Percentiles rank a stretch among this genome's conserved stretches.
These are phyloP conservation scores for Dryas octopetala DNA, from an alignment of 306 rosid species.

Conservation along the genomic window DNA sequence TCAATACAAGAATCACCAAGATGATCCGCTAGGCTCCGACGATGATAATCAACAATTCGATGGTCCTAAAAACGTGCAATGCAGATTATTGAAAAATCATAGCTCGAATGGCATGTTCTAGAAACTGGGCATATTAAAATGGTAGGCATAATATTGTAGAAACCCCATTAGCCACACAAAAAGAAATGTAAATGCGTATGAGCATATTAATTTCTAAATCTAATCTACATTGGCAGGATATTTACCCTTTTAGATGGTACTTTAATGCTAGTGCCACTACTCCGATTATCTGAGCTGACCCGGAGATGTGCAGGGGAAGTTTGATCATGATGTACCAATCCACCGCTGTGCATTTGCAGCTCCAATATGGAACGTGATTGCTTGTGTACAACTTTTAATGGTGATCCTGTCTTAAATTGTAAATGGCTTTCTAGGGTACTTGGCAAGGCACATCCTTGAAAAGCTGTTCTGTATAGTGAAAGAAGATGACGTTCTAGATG, in stretches of 20 bases:
- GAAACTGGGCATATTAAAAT: not conserved
- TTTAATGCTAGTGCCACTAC: slow-evolving; percentile 9
- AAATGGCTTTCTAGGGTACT: slow-evolving; percentile 13
- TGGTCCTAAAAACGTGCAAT: slow-evolving; percentile 16
- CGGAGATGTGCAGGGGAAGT: slow-evolving; percentile 14
- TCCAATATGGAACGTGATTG: slow-evolving; percentile 17
- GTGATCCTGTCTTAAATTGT: not conserved
- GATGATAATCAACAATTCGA: slow-evolving; percentile 19
- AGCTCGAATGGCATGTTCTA: not conserved
- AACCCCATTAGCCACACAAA: not conserved
- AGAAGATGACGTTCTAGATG: slow-evolving; percentile 41
- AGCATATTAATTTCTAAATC: not conserved
- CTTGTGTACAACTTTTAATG: not conserved
- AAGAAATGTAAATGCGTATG: not conserved
- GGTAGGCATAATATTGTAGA: not conserved
- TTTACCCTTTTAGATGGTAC: slow-evolving; percentile 24
- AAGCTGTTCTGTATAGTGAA: slow-evolving; percentile 35
- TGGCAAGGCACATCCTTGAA: slow-evolving; percentile 23
- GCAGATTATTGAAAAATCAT: not conserved
- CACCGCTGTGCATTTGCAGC: slow-evolving; percentile 5
- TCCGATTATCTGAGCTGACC: slow-evolving; percentile 20
- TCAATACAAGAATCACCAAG: slow-evolving; percentile 28
- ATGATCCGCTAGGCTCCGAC: slow-evolving; percentile 41
- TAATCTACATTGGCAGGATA: not conserved
- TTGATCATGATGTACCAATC: not conserved